These are phyloP conservation scores for Eutrema heterophyllum DNA, from an alignment of 345 rosid species.

Conservation along the genomic window DNA sequence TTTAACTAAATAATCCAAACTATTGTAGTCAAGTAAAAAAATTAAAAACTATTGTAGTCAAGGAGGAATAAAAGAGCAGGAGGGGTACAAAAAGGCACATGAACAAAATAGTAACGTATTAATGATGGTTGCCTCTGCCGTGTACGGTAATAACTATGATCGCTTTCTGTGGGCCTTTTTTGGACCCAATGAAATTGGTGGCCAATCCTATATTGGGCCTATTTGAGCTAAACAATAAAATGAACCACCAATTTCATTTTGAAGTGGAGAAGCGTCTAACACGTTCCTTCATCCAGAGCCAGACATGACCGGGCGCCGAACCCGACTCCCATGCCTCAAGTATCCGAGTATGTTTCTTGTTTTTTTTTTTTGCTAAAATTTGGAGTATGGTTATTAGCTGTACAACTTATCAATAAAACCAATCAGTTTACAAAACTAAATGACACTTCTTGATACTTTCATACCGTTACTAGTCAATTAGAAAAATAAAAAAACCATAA, in stretches of 20 bases:
- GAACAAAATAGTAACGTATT: too few relatives aligned
- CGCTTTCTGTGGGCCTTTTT: background rate
- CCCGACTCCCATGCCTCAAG: background rate
- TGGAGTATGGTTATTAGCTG: too few relatives aligned
- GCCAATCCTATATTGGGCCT: background rate
- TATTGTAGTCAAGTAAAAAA: too few relatives aligned
- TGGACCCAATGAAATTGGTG: background rate
- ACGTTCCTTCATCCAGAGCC: background rate
- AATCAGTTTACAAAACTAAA: background rate
- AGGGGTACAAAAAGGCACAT: too few relatives aligned
- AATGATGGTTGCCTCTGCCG: too few relatives aligned
- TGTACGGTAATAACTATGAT: background rate
- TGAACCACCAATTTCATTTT: background rate
- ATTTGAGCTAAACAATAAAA: background rate
- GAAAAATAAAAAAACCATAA: background rate
- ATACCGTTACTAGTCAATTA: background rate
- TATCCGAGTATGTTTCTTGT: too few relatives aligned
- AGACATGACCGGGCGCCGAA: background rate
- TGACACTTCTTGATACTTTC: background rate
- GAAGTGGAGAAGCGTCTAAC: background rate
- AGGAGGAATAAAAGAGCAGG: too few relatives aligned
- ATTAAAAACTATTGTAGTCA: too few relatives aligned
- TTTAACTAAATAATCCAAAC: too few relatives aligned
- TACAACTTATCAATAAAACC: too few relatives aligned
- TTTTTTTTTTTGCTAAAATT: too few relatives aligned